Conservation (phyloP, 225 moss, liverwort and hornwort genomes). For the Climacium dendroides region DNA sequence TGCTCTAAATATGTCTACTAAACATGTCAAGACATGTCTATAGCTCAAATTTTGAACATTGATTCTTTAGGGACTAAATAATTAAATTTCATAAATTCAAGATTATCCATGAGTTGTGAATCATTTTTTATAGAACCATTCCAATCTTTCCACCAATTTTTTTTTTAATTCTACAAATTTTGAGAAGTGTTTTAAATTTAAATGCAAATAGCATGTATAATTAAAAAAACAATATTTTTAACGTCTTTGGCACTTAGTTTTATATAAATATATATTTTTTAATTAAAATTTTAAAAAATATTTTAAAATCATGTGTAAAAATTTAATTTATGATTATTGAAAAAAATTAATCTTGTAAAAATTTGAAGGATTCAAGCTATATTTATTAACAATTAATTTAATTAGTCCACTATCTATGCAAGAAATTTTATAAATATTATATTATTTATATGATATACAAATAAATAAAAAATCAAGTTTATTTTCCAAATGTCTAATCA, state of each 20-base stretch:
- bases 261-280: no score
- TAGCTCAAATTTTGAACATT: background rate
- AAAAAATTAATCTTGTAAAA: background rate
- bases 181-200: background rate
- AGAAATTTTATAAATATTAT: background rate
- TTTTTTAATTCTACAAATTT: background rate
- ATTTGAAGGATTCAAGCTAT: background rate
- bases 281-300: no score
- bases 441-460: background rate
- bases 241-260: background rate
- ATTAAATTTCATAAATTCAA: background rate
- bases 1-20: no score
- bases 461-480: background rate
- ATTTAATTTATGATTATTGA: background rate
- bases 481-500: background rate
- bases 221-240: background rate
- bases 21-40: no score
- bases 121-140: background rate
- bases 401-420: rapidly evolving
- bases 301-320: background rate
- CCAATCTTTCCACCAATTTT: background rate
- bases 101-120: background rate
- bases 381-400: background rate
- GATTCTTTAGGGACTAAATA: background rate
- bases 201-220: background rate